Evolutionary conservation across 306 rosid species (phyloP).

Genomic region (Fagus crenata): DNA sequence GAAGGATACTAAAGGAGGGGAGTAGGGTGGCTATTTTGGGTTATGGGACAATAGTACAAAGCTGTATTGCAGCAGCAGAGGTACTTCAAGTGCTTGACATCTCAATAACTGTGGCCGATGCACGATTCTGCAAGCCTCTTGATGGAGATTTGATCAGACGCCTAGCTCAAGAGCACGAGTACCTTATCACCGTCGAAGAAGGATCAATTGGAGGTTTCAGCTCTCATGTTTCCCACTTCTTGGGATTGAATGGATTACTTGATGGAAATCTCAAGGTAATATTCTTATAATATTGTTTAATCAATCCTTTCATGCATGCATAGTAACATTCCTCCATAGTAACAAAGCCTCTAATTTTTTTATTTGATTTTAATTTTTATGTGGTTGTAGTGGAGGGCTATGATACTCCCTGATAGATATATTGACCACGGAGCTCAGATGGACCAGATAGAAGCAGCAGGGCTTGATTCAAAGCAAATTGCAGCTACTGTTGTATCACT

Average conservation of each 20-base stretch:
- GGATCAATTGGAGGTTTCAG: slow-evolving; percentile 73
- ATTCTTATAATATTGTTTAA: not conserved
- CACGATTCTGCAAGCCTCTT: slow-evolving; percentile 72
- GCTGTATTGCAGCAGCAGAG: slow-evolving; percentile 50
- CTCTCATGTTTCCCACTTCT: slow-evolving; percentile 69
- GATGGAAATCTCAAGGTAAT: slow-evolving; percentile 66
- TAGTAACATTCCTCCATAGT: not conserved
- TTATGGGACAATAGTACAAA: slow-evolving; percentile 53
- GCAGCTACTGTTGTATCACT: slow-evolving; percentile 57
- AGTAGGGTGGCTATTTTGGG: slow-evolving; percentile 66
- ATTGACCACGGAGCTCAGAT: slow-evolving; percentile 63
- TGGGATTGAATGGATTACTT: slow-evolving; percentile 51
- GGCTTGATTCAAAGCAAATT: slow-evolving; percentile 56
- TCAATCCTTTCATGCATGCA: not conserved
- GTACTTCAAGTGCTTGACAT: slow-evolving; percentile 46
- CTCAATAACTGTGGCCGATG: slow-evolving; percentile 57
- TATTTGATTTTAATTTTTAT: not conserved
- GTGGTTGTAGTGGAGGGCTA: slow-evolving; percentile 53
- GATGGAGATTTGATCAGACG: slow-evolving; percentile 49
- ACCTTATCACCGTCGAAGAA: slow-evolving; percentile 65
- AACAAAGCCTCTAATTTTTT: not conserved
- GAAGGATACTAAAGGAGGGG: slow-evolving; percentile 55
- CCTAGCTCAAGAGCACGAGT: slow-evolving; percentile 56
- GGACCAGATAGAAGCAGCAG: slow-evolving; percentile 52
- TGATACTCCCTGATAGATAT: slow-evolving; percentile 64